Conservation (phyloP, 305 asterid genomes). For the Fraxinus floribunda region DNA sequence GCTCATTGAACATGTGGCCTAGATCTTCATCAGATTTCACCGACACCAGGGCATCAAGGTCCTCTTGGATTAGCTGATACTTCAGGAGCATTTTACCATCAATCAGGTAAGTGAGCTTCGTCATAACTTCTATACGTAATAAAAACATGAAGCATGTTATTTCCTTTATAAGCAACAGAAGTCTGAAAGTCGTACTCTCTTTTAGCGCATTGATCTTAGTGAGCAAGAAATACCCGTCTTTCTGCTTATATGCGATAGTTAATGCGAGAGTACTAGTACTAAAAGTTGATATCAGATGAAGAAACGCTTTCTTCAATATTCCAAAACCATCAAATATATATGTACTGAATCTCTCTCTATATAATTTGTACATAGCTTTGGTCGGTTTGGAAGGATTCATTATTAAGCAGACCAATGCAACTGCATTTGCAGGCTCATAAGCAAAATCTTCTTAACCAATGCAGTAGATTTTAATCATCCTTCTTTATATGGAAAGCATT, state of each 20-base stretch:
- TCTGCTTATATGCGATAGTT: not conserved
- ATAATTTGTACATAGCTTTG: not conserved
- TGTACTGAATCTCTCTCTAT: too few relatives aligned
- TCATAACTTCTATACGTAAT: constrained; percentile 58
- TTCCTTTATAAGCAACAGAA: not conserved
- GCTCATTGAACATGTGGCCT: constrained; percentile 69
- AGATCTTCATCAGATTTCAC: constrained; percentile 76
- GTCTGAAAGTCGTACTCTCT: not conserved
- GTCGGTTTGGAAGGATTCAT: not conserved
- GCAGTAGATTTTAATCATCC: not conserved
- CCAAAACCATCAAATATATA: not conserved
- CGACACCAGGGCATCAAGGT: constrained; percentile 70
- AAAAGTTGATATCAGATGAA: too few relatives aligned
- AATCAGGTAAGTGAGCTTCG: constrained; percentile 54
- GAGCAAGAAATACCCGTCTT: not conserved
- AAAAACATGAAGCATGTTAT: not conserved
- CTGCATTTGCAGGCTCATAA: not conserved
- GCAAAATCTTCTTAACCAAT: not conserved
- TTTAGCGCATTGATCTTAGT: not conserved
- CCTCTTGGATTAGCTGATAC: constrained; percentile 69
- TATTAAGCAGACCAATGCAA: not conserved
- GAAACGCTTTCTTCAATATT: not conserved
- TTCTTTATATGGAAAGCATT: not conserved
- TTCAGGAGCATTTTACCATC: constrained; percentile 77
- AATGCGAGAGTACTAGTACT: not conserved